phyloP scores from a whole-genome alignment of 352 stramenopile genomes.

The Globisporangium abappressorium region DNA sequence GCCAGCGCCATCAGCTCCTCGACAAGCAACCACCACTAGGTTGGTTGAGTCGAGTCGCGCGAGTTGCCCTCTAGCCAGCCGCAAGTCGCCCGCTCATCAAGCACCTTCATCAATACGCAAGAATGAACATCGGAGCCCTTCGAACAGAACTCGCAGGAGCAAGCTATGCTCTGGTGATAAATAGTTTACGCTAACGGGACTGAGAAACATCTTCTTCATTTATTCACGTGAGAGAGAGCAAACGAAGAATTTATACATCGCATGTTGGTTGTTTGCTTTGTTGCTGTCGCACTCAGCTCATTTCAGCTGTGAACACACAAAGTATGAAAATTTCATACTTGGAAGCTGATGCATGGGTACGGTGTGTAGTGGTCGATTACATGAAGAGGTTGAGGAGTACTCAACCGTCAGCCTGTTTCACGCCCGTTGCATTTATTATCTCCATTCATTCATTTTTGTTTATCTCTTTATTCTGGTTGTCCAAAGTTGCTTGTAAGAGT shows the following conservation, averaged over 20 bases:
- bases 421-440: neutral
- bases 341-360: neutral
- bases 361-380: no score
- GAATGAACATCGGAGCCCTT: neutral
- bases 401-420: neutral
- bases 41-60: neutral
- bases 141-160: neutral
- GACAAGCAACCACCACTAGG: neutral
- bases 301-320: neutral
- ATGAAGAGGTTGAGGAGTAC: neutral
- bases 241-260: neutral
- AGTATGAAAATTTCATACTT: no score
- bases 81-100: neutral
- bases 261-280: neutral
- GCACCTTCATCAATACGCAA: neutral
- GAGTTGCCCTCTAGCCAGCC: neutral
- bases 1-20: conserved; percentile 9
- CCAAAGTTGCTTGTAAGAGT: neutral
- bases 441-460: neutral
- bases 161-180: neutral
- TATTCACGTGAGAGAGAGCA: neutral
- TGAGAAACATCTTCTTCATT: neutral
- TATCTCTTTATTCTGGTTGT: neutral
- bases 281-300: neutral
- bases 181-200: neutral